Evolutionary conservation across 2,329 filamentous ascomycete species (phyloP), one percentile per base, ranked within the genome.

Genomic region (Trichoderma semiorbis): DNA sequence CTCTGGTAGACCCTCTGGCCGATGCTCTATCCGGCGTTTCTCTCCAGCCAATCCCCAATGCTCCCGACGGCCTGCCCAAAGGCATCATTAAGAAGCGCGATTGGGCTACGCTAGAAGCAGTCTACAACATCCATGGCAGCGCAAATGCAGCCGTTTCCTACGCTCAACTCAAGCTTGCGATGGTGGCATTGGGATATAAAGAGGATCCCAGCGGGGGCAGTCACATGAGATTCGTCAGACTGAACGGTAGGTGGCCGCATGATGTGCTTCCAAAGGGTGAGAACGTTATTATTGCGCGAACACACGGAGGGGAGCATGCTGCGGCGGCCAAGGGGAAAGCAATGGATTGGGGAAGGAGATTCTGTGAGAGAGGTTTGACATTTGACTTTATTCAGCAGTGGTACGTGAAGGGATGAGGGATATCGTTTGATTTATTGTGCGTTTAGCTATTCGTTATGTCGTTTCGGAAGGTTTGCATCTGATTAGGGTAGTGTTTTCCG

Each of bases 21-120:
- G 21, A 24, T 11, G 53, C 16, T 5, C 28, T 36, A 62, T 28
- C 34, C 7, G n/a, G 2, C 34, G 1, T 7, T 18, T 28, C 60
- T 16, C 14, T 26, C 60, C 21, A 43, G 24, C n/a, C 60, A 26
- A 7, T 18, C 7, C 34, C 60, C 34, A 62, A 62, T 5, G 60
- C 60, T 16, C 72, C 71, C 2, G 74, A 77, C 57, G 55, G 64
- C 5, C 26, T 7, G 2, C 64, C 60, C 11, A 72, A 65, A 26
- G 28, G 16, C 8, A 0, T 32, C n/a, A 72, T 77, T 5, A 74
- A 73, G 28, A 77, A 77, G 62, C 63, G 72, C 2, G 58, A 69
- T 3, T 75, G 73, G 74, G 63, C 36, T 3, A 75, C 74, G 11
- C 58, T 74, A 3, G 39, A 30, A 43, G 53, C 62, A 36, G 34